Evolutionary conservation across 306 rosid genomes (phyloP).

Genomic region (Lathyrus oleraceus): DNA sequence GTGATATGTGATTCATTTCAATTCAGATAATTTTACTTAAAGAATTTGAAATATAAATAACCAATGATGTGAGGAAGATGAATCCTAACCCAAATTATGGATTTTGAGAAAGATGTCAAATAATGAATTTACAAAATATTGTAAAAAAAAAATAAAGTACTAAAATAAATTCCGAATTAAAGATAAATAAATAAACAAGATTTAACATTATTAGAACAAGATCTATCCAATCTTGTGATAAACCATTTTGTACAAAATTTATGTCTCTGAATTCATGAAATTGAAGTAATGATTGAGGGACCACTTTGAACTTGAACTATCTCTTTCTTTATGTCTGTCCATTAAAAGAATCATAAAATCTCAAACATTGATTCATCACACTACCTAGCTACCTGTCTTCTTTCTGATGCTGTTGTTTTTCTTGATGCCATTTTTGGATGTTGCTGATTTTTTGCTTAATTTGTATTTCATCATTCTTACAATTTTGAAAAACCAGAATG

Average conservation of each 20-base stretch:
- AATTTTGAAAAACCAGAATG: conserved; percentile 94
- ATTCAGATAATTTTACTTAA: no score
- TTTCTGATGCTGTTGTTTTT: conserved; percentile 13
- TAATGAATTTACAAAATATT: no score
- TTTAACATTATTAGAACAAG: neutral
- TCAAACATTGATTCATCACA: neutral
- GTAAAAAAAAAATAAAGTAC: no score
- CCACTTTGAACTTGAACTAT: neutral
- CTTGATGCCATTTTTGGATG: conserved; percentile 33
- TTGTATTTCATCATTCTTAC: conserved; percentile 71
- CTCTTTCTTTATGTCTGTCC: neutral
- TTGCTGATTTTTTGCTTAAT: conserved; percentile 41
- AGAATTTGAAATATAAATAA: no score
- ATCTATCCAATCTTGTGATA: neutral
- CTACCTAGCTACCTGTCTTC: neutral
- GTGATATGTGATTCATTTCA: no score
- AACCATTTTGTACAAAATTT: neutral
- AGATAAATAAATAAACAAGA: no score
- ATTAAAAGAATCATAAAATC: neutral
- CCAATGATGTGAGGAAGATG: no score
- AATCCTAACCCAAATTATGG: no score
- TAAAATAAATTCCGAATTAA: no score
- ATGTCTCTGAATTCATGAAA: neutral
- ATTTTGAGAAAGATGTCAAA: no score
- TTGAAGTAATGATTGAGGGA: neutral